phyloP scores from a whole-genome alignment of 805 yeast genomes.

The Saccharomycopsis sp. region DNA sequence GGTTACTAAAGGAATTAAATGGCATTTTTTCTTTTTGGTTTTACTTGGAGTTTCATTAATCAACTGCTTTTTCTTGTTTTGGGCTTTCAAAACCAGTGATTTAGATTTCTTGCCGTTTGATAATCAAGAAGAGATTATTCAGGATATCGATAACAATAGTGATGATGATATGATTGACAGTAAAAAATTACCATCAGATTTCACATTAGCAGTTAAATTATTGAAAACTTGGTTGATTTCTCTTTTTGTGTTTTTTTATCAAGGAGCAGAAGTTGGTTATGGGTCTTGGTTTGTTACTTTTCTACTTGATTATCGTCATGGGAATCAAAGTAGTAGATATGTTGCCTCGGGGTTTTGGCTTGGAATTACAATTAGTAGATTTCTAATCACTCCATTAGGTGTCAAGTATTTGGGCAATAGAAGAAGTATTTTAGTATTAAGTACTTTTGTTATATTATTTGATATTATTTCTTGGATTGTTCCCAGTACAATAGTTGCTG shows the following conservation, averaged over 20 bases:
- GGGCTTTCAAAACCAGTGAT: slow-evolving; percentile 37
- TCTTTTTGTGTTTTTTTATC: slow-evolving; percentile 45
- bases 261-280: slow-evolving; percentile 52
- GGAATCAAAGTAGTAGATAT: slow-evolving; percentile 36
- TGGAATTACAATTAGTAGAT: slow-evolving; percentile 50
- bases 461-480: slow-evolving; percentile 39
- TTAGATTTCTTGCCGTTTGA: slow-evolving; percentile 29
- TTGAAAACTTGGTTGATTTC: slow-evolving; percentile 41
- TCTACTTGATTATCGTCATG: slow-evolving; percentile 40
- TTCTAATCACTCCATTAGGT: slow-evolving; percentile 33
- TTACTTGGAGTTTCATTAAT: slow-evolving; percentile 32
- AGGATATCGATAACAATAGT: not conserved
- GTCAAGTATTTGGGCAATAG: slow-evolving; percentile 34
- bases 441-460: slow-evolving; percentile 27
- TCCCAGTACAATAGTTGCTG: slow-evolving; percentile 34
- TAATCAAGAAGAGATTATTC: slow-evolving; percentile 20
- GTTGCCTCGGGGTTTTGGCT: slow-evolving; percentile 59
- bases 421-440: slow-evolving; percentile 30
- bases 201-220: slow-evolving; percentile 28
- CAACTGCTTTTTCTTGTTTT: slow-evolving; percentile 26
- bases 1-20: slow-evolving; percentile 36
- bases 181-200: slow-evolving; percentile 7
- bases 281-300: slow-evolving; percentile 62
- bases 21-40: slow-evolving; percentile 50
- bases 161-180: slow-evolving; percentile 4